Base-by-base conservation (phyloP, 768 basidiomycete species). In the Phlebiopsis flavidoalba region DNA sequence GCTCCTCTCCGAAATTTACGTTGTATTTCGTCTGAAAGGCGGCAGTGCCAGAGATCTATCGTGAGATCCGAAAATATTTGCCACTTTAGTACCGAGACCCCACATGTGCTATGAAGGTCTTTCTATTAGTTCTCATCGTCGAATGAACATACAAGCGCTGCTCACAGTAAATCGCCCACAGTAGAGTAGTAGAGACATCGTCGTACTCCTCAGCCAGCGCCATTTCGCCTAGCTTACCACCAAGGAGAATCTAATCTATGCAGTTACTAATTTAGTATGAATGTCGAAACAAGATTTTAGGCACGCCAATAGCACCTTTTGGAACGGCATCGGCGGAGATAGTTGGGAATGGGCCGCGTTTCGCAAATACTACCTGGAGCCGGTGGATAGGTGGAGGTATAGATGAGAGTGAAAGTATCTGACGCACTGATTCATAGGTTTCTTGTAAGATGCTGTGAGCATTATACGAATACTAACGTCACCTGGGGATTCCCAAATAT, bases 161-260 rank as follows among this genome's bases (percentile, higher is more conserved):
- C 92, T 65, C 69, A 95, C 95, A 96, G 74, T 57, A 98, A 79
- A 67, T 99, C 96, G 0, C 86, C 90, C 5, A 98, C 94, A 4
- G 90, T 94, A 12, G 89, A 88, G 5, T 94, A 4, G 90, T 94
- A 12, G 89, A 88, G 5, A 84, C 95, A 66, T 91, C 91, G 37
- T 40, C 37, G 66, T 92, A 98, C 69, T 94, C 89, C 62, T 86
- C 84, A 1, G 93, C 93, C 26, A 99, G 77, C 1, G 91, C 88
- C 56, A n/a, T n/a, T 85, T 81, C 1, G n/a, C 97, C 97, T 0
- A 98, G 82, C 73, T 98, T 99, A 15, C 97, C 97, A 2, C 97
- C 97, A 0, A 99, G 77, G 66, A n/a, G n/a, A 92, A 93, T 11
- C 97, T 84, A 69, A 99, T 98, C 93, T 95, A 65, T 6, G 26